phyloP scores from a whole-genome alignment of 345 rosid genomes.

The Jatropha curcas region DNA sequence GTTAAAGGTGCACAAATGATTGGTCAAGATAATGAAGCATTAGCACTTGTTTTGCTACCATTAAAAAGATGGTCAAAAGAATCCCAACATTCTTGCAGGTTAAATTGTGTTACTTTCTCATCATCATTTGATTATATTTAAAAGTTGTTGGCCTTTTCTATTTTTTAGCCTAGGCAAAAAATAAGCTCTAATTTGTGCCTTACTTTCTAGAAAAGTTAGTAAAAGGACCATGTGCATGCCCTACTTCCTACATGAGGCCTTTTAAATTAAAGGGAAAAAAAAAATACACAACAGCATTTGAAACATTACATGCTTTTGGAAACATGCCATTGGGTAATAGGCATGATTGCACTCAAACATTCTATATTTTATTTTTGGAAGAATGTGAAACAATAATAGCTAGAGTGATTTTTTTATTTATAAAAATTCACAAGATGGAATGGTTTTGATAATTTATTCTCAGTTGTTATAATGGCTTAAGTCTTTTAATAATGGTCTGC shows the following conservation, averaged over 20 bases:
- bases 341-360: not conserved
- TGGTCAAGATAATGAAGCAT: constrained; percentile 73
- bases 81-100: constrained; percentile 59
- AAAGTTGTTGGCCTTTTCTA: not conserved
- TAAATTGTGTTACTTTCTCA: not conserved
- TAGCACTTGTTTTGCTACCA: constrained; percentile 60
- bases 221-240: not conserved
- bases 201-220: not conserved
- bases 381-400: not conserved
- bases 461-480: not conserved
- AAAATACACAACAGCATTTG: not conserved
- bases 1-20: constrained; percentile 84
- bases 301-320: not conserved
- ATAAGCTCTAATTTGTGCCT: not conserved
- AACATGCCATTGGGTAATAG: not conserved
- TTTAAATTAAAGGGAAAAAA: not conserved
- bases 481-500: not conserved
- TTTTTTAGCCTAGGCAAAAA: not conserved
- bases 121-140: not conserved
- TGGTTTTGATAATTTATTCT: not conserved
- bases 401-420: too few relatives aligned
- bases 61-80: constrained; percentile 73
- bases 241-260: not conserved
- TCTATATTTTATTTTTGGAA: not conserved
- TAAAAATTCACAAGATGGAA: too few relatives aligned